phyloP scores from a whole-genome alignment of 768 basidiomycete genomes.

The Lentinula sp. region DNA sequence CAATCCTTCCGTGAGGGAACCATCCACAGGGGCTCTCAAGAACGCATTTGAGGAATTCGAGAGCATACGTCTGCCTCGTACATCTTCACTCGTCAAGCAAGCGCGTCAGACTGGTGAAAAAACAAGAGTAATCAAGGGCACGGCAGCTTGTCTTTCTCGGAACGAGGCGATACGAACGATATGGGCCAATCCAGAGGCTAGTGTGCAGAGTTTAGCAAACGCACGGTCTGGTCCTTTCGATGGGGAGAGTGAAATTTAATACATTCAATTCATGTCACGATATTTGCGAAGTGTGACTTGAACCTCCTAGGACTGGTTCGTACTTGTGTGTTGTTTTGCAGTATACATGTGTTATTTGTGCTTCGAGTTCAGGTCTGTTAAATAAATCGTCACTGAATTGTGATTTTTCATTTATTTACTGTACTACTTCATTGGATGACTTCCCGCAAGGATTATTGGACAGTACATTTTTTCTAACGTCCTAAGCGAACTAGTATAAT shows the following conservation, averaged over 20 bases:
- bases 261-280: no score
- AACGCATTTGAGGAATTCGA: conserved; percentile 28
- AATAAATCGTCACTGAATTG: no score
- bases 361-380: no score
- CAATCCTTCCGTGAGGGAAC: conserved; percentile 20
- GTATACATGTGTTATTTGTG: no score
- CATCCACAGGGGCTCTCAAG: conserved; percentile 20
- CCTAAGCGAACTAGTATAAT: no score
- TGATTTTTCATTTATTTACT: no score
- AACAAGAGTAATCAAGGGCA: background rate
- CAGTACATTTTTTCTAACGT: no score
- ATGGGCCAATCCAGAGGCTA: background rate
- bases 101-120: conserved; percentile 28
- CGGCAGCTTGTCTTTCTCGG: background rate
- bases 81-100: conserved; percentile 25
- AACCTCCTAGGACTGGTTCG: no score
- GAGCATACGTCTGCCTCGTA: conserved; percentile 25
- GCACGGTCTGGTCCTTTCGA: background rate
- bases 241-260: conserved; percentile 4
- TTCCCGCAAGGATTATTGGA: no score
- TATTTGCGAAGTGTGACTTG: no score
- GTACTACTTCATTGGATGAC: no score
- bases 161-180: background rate
- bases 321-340: no score
- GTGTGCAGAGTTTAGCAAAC: background rate